Evolutionary conservation across 1,139 yeast species (phyloP).

Genomic region (Yamadazyma aaseri): DNA sequence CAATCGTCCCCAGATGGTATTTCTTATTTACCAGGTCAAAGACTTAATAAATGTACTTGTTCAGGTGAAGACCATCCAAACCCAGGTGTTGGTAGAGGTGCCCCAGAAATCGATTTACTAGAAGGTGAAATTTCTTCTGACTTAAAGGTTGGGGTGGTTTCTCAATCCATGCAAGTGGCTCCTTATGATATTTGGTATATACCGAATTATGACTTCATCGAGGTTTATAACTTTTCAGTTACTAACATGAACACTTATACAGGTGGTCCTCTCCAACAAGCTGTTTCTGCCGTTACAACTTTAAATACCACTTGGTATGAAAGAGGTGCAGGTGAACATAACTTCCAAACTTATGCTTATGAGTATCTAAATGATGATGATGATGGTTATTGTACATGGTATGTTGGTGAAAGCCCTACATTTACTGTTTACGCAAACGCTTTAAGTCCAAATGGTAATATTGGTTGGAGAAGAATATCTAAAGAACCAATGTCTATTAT

Average conservation of each 20-base stretch:
- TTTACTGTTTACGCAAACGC: slow-evolving; percentile 61
- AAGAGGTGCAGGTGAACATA: slow-evolving; percentile 42
- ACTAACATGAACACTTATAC: slow-evolving; percentile 74
- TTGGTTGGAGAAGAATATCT: slow-evolving; percentile 70
- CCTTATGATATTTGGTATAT: slow-evolving; percentile 85
- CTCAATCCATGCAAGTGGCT: slow-evolving; percentile 82
- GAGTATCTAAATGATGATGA: slow-evolving; percentile 71
- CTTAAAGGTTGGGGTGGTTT: slow-evolving; percentile 59
- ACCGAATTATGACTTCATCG: slow-evolving; percentile 74
- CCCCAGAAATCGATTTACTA: slow-evolving; percentile 83
- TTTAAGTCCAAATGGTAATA: slow-evolving; percentile 78
- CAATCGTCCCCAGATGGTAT: slow-evolving; percentile 83
- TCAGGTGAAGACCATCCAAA: slow-evolving; percentile 77
- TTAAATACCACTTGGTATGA: slow-evolving; percentile 78
- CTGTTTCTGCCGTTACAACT: slow-evolving; percentile 71
- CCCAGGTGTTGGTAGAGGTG: slow-evolving; percentile 78
- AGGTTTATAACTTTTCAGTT: slow-evolving; percentile 56
- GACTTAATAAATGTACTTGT: slow-evolving; percentile 68
- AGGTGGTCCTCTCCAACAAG: slow-evolving; percentile 88
- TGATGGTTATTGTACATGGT: slow-evolving; percentile 80
- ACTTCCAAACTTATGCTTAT: slow-evolving; percentile 71
- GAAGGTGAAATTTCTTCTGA: slow-evolving; percentile 67
- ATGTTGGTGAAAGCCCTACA: slow-evolving; percentile 68
- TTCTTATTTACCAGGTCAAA: slow-evolving; percentile 76
- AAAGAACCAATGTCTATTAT: slow-evolving; percentile 86